Evolutionary conservation across 2,329 filamentous ascomycete genomes (phyloP), one percentile per base, ranked within the genome.

Genomic region (Dactylellina leptospora): DNA sequence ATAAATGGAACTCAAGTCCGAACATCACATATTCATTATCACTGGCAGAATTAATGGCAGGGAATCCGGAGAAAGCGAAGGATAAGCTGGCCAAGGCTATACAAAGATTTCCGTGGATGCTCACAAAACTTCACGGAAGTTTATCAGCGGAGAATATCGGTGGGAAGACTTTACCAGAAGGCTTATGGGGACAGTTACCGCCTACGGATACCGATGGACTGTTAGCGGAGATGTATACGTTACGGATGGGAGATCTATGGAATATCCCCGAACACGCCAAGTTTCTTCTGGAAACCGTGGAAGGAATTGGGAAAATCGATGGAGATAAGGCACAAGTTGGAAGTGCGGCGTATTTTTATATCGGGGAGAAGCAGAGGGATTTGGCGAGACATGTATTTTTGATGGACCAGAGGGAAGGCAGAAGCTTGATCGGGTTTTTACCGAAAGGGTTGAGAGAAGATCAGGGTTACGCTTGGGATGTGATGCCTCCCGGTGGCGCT

Each of bases 211-310:
- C 87, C 47, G 71, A 92, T 75, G 84, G 86, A 61, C 85, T 96
- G 36, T 86, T 91, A 76, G 87, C 87, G 3, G 87, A 90, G 76
- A 83, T 96, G 1, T 96, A 96, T 78, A 84, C 91, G 25, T 83
- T 86, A 63, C 86, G 90, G 45, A 85, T 90, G 3, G 93, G 92
- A 77, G 90, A 93, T 75, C 82, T 96, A 2, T 97, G 93, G 93
- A 92, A 92, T 78, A 92, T 88, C 2, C 84, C 90, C 0, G 88
- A 91, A 76, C 87, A 86, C 11, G 87, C 85, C 2, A 81, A 83
- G 3, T 80, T 96, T 5, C 84, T 97, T 1, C 84, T 88, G 84
- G 84, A 9, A 81, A 72, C 61, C 1, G 55, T 76, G 2, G 61
- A 63, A 38, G 56, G 48, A 6, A 48, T 74, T 5, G 68, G 85